Percentiles rank a stretch among this genome's conserved stretches.
These are phyloP conservation scores for Trichoderma sp. DNA, from an alignment of 2,329 filamentous ascomycete species.

Conservation along the genomic window DNA sequence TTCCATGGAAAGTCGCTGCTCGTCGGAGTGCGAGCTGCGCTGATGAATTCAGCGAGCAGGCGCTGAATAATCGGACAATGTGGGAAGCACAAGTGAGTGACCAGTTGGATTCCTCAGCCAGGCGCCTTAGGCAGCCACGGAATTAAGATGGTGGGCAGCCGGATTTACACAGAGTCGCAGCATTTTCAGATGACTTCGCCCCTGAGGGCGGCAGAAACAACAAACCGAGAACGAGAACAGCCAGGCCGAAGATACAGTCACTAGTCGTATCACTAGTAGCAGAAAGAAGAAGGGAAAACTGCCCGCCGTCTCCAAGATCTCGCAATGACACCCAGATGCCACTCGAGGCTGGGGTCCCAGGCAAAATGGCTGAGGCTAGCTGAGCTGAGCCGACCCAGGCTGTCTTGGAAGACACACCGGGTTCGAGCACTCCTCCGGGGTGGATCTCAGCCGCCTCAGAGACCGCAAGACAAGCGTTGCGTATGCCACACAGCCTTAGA, in stretches of 20 bases:
- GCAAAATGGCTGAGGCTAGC: neutral
- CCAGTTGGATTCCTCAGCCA: neutral
- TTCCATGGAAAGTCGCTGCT: neutral
- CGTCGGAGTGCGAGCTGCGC: slow-evolving; percentile 2
- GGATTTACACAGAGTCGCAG: neutral
- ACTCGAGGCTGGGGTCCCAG: neutral
- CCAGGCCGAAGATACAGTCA: neutral
- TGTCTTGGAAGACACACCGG: neutral
- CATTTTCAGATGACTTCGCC: neutral
- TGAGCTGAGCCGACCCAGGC: no score
- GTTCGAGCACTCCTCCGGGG: neutral
- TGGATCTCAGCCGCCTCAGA: slow-evolving; percentile 2
- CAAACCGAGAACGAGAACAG: neutral
- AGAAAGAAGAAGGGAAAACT: neutral
- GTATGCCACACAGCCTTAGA: neutral
- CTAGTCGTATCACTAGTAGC: neutral
- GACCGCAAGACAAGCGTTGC: neutral
- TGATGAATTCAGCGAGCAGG: neutral
- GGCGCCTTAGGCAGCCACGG: neutral
- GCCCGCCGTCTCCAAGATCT: neutral
- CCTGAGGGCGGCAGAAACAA: neutral
- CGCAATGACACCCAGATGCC: neutral
- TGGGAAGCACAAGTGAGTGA: neutral
- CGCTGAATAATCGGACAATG: slow-evolving; percentile 10
- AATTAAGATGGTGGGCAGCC: neutral